Percentiles rank a stretch among this genome's conserved stretches.
Conservation (phyloP, 1,139 yeast species). For the Candida sp. region DNA sequence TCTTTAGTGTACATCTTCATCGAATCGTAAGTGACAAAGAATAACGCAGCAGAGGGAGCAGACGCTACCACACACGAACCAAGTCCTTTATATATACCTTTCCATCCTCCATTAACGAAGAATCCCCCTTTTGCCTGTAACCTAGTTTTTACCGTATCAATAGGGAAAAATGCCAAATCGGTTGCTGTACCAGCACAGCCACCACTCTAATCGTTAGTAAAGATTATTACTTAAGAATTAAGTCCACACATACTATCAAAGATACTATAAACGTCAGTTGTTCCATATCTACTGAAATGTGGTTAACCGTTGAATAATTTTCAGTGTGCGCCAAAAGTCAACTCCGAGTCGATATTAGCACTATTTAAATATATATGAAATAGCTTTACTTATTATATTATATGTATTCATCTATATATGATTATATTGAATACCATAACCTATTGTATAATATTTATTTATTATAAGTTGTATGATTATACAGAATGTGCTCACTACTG, state of each 20-base stretch:
- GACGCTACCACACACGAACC: conserved; percentile 95
- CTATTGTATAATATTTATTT: too few relatives aligned
- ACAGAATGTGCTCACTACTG: background rate
- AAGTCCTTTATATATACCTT: conserved; percentile 85
- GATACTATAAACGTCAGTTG: conserved; percentile 5
- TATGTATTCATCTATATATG: too few relatives aligned
- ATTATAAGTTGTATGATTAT: background rate
- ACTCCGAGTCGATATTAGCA: too few relatives aligned
- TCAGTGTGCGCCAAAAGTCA: too few relatives aligned
- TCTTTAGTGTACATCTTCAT: conserved; percentile 54
- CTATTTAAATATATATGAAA: too few relatives aligned
- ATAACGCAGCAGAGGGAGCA: conserved; percentile 90
- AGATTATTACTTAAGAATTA: too few relatives aligned
- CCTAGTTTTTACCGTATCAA: conserved; percentile 91
- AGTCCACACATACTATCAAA: conserved; percentile 3
- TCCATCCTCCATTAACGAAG: conserved; percentile 88
- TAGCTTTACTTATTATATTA: too few relatives aligned
- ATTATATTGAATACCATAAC: too few relatives aligned
- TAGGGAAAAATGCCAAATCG: conserved; percentile 92
- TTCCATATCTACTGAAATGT: conserved; percentile 2
- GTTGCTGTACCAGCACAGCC: conserved; percentile 97
- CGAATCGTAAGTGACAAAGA: conserved; percentile 85
- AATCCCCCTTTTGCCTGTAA: conserved; percentile 96
- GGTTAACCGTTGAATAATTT: background rate
- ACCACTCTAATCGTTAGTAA: conserved; percentile 54